Base-by-base conservation (phyloP, 352 stramenopile species). In the Globisporangium lucens region DNA sequence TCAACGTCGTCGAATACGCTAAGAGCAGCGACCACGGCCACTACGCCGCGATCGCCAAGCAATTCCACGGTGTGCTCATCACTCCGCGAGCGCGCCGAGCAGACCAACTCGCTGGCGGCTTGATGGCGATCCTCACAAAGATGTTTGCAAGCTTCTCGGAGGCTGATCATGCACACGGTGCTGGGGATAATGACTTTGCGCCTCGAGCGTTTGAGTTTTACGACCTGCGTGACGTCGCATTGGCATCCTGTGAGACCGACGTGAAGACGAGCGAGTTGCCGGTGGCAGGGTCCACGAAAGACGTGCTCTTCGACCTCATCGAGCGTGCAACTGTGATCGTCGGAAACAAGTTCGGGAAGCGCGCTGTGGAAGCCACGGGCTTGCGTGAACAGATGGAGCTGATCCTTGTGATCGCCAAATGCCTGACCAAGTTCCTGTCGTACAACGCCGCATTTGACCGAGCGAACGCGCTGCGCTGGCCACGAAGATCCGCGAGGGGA, bases 1-100 rank as follows among this genome's bases (percentile, higher is more conserved):
- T 90, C 0, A 90, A 76, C 29, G 55, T 89, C 29, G 56, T 89
- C 72, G 88, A 90, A 69, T 89, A 87, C 74, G 41, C 78, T 57
- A 79, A 82, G 61, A 76, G 58, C 51, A 78, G 63, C 46, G 78
- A 87, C 63, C 73, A 88, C 62, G 63, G 67, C 22, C 71, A 88
- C 58, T 89, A 87, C 71, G 76, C 75, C 4, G 79, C 75, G 24
- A 72, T 90, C 24, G 78, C 80, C 10, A 88, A 85, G 69, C 74
- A 79, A 47, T 83, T 90, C 49, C 66, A 75, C 53, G 82, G 82
- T 67, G 82, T 89, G 29, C 77, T 89, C 24, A 81, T 89, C 60
- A 83, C 80, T 30, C 82, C 82, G 0, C 68, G 74, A 56, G 63
- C 70, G 29, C 72, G 76, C 27, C 63, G 65, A 17, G 61, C 78